Percentiles rank a stretch among this genome's conserved stretches.
Conservation (phyloP, 2,329 filamentous ascomycete genomes). For the Aureobasidium uvarum region DNA sequence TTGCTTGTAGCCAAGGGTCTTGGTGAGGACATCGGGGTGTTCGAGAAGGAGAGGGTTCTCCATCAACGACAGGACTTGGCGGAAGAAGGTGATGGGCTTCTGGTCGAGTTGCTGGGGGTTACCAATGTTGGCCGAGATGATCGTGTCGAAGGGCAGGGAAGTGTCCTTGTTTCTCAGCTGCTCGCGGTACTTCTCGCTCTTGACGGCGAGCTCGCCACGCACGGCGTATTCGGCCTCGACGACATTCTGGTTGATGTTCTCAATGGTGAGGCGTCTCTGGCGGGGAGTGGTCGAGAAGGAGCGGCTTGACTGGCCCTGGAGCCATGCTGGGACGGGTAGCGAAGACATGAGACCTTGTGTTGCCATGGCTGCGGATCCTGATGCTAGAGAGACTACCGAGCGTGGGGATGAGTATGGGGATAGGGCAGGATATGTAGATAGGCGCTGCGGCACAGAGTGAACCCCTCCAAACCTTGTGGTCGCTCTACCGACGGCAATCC, state of each 20-base stretch:
- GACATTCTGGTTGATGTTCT: slow-evolving; percentile 92
- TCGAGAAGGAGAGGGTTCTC: slow-evolving; percentile 87
- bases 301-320: background rate
- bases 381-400: slow-evolving; percentile 1
- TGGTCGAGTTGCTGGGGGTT: slow-evolving; percentile 99
- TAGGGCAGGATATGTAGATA: slow-evolving; percentile 20
- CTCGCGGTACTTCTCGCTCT: slow-evolving; percentile 85
- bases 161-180: slow-evolving; percentile 59
- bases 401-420: slow-evolving; percentile 8
- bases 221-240: slow-evolving; percentile 92
- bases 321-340: slow-evolving; percentile 11
- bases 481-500: slow-evolving; percentile 16
- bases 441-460: slow-evolving; percentile 12
- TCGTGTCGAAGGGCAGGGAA: slow-evolving; percentile 76
- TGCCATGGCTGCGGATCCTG: slow-evolving; percentile 12
- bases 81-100: slow-evolving; percentile 99
- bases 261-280: slow-evolving; percentile 57
- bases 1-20: slow-evolving; percentile 77
- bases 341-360: slow-evolving; percentile 13
- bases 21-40: slow-evolving; percentile 74
- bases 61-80: slow-evolving; percentile 87
- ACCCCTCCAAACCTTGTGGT: slow-evolving; percentile 8
- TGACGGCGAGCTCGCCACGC: slow-evolving; percentile 89
- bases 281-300: slow-evolving; percentile 23
- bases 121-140: slow-evolving; percentile 97